Evolutionary conservation across 768 basidiomycete genomes (phyloP).

Genomic region (Glaciozyma martinii): DNA sequence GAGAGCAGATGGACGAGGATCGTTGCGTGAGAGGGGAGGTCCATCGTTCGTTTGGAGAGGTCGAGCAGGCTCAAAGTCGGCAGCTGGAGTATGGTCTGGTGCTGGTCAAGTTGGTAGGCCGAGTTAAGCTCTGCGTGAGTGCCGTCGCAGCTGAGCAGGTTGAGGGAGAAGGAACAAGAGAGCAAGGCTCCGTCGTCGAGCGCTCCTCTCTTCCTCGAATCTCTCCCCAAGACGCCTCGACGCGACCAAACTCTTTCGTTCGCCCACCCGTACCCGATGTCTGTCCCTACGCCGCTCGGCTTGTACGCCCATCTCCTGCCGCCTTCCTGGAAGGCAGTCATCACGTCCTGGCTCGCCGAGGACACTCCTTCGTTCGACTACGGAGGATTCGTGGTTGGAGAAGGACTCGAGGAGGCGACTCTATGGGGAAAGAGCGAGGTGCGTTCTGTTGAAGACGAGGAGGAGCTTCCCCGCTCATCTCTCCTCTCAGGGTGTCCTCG

Average conservation of each 20-base stretch:
- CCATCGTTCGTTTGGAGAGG: background rate
- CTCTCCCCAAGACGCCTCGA: too few species aligned
- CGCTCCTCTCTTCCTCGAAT: too few species aligned
- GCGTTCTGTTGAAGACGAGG: background rate
- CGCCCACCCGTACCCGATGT: background rate
- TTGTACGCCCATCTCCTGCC: slow-evolving; percentile 62
- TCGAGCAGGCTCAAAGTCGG: too few species aligned
- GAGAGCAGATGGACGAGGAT: slow-evolving; percentile 1
- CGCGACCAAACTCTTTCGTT: too few species aligned
- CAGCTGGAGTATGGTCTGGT: too few species aligned
- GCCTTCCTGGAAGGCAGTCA: slow-evolving; percentile 78
- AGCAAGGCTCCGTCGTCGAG: too few species aligned
- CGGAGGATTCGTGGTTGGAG: slow-evolving; percentile 91
- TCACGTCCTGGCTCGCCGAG: slow-evolving; percentile 76
- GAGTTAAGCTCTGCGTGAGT: too few species aligned
- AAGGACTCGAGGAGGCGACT: slow-evolving; percentile 72
- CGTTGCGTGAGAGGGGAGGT: background rate
- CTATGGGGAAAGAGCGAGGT: slow-evolving; percentile 81
- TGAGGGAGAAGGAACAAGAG: too few species aligned
- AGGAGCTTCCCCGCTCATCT: background rate
- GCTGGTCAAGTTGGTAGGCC: too few species aligned
- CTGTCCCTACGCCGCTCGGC: slow-evolving; percentile 24
- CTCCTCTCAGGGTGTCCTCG: slow-evolving; percentile 53
- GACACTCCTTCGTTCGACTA: slow-evolving; percentile 95
- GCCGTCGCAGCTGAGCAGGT: too few species aligned